phyloP scores from a whole-genome alignment of 306 rosid genomes.

The Rosa lucieae region DNA sequence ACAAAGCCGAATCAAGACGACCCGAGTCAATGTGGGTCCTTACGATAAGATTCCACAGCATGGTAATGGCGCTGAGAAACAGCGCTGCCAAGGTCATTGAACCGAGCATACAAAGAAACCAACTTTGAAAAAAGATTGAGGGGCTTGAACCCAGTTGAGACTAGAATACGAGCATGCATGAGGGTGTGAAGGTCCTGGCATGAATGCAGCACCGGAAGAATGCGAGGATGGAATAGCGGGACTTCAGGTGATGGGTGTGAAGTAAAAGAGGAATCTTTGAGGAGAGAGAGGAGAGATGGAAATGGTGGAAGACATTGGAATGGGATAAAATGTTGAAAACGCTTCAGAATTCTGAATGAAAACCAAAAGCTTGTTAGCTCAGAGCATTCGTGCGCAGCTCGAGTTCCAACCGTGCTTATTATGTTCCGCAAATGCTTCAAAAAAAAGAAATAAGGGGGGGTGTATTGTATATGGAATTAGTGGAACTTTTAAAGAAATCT shows the following conservation, averaged over 20 bases:
- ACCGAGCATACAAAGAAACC: conserved; percentile 31
- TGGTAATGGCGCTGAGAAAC: conserved; percentile 25
- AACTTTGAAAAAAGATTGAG: conserved; percentile 21
- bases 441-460: too few relatives aligned
- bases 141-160: conserved; percentile 30
- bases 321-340: not conserved
- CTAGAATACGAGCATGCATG: conserved; percentile 35
- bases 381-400: not conserved
- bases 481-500: too few relatives aligned
- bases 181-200: conserved; percentile 31
- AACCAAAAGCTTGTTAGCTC: not conserved
- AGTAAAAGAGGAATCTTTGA: conserved; percentile 29
- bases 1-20: conserved; percentile 30
- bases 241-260: conserved; percentile 50
- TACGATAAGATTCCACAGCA: conserved; percentile 44
- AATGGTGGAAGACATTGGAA: conserved; percentile 31
- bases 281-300: conserved; percentile 12
- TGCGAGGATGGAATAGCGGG: conserved; percentile 6
- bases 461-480: too few relatives aligned
- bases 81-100: conserved; percentile 34
- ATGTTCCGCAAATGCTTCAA: too few relatives aligned
- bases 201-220: conserved; percentile 17
- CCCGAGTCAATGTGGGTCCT: conserved; percentile 44
- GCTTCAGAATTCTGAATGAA: not conserved
- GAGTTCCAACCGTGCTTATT: too few relatives aligned